phyloP scores from a whole-genome alignment of 2,329 filamentous ascomycete species.

The Triangularia verruculosa region DNA sequence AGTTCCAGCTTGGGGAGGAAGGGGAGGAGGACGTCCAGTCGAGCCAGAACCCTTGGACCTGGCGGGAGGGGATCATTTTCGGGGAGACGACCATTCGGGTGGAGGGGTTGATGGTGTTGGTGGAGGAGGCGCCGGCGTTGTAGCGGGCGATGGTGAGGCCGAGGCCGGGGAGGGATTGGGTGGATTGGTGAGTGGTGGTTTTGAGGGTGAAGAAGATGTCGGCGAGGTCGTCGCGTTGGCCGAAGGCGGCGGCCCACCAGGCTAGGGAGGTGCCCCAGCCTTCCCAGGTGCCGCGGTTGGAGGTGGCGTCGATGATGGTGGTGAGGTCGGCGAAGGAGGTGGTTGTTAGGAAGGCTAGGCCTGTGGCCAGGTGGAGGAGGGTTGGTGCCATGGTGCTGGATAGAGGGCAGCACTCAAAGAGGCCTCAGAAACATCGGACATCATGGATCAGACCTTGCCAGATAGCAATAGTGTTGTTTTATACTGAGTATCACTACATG shows the following conservation, averaged over 20 bases:
- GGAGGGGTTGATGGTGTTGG: conserved; percentile 31
- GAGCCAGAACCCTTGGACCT: conserved; percentile 42
- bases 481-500: neutral
- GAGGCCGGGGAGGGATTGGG: conserved; percentile 36
- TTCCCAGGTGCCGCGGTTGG: conserved; percentile 42
- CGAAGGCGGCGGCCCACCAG: conserved; percentile 44
- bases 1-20: conserved; percentile 38
- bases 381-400: neutral
- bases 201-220: conserved; percentile 41
- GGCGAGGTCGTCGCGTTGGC: conserved; percentile 40
- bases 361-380: neutral
- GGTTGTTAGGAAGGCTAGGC: neutral
- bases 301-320: conserved; percentile 32
- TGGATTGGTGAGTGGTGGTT: conserved; percentile 31
- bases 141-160: conserved; percentile 44
- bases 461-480: neutral
- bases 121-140: conserved; percentile 42
- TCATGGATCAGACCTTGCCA: neutral
- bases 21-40: conserved; percentile 37
- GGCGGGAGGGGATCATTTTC: conserved; percentile 37
- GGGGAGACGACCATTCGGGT: conserved; percentile 37
- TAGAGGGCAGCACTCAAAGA: neutral
- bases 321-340: conserved; percentile 30
- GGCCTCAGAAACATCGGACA: neutral
- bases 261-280: conserved; percentile 44